Evolutionary conservation across 805 yeast genomes (phyloP).

Genomic region (Metschnikowia kunwiensis): DNA sequence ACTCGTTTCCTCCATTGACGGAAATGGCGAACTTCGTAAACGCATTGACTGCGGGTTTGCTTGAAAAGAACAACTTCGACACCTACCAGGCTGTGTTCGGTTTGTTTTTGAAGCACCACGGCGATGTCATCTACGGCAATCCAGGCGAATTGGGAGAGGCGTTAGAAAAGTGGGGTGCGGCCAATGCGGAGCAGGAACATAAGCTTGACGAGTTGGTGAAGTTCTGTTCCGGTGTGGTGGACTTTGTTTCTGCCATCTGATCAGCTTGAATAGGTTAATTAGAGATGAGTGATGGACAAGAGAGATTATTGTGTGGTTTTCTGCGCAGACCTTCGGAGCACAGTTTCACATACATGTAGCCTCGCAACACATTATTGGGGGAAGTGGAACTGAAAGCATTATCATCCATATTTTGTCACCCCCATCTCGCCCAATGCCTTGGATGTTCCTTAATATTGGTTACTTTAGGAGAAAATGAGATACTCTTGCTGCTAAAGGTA

Average conservation of each 20-base stretch:
- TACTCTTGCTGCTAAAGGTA: too few species aligned
- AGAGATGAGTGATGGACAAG: too few species aligned
- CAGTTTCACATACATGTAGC: too few species aligned
- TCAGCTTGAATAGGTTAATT: too few species aligned
- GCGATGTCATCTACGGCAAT: constrained; percentile 61
- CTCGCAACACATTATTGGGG: too few species aligned
- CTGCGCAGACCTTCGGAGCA: too few species aligned
- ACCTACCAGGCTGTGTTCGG: constrained; percentile 77
- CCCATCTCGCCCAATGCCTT: too few species aligned
- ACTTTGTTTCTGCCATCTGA: constrained; percentile 49
- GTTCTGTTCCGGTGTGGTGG: constrained; percentile 77
- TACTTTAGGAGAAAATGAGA: too few species aligned
- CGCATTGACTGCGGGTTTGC: constrained; percentile 63
- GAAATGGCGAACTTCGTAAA: constrained; percentile 65
- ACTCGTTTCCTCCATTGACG: constrained; percentile 57
- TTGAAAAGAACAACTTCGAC: constrained; percentile 62
- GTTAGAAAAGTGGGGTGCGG: constrained; percentile 47
- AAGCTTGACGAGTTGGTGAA: constrained; percentile 66
- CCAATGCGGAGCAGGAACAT: constrained; percentile 40
- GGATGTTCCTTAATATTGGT: too few species aligned
- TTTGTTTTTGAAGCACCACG: constrained; percentile 72
- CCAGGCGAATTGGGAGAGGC: constrained; percentile 41
- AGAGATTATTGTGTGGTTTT: too few species aligned
- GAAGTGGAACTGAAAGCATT: too few species aligned
- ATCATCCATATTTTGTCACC: too few species aligned